Base-by-base conservation (phyloP, 2,329 filamentous ascomycete genomes). In the Aspergillus sp. region DNA sequence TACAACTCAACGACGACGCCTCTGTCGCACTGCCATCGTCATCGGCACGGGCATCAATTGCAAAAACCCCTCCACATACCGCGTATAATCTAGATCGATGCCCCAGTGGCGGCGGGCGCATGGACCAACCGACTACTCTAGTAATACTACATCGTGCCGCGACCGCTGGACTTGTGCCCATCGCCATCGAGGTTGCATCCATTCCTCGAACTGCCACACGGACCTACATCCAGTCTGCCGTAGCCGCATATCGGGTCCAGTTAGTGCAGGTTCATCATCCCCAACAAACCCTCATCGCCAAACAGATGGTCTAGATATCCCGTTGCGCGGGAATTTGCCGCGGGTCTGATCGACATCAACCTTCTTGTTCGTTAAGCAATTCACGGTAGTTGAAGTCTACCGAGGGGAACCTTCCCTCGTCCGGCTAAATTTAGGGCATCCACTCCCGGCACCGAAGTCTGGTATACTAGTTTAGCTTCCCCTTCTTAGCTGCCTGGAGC, bases 341-440 rank as follows among this genome's bases (percentile, higher is more conserved):
- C n/a, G 53, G n/a, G 38, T 12, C 39, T 43, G 52, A 55, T 55
- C 53, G 53, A 47, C 53, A 36, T 21, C 43, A 25, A 36, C 32
- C 32, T 36, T 36, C 12, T 28, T 12, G 39, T 47, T 36, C 39
- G 53, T 43, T 17, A 32, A 21, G 38, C 43, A 21, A 32, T 17
- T 39, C 53, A 55, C 25, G 53, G 53, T 47, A 30, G n/a, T 19
- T 32, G 23, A 30, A 50, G 47, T 28, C 47, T 32, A 36, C 32
- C 53, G 25, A 47, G 5, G n/a, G 8, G n/a, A 7, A 12, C 28
- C n/a, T 39, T 32, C 28, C 51, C 32, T 41, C 41, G 8, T 19
- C 48, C 47, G 41, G 48, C 21, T 41, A 36, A 28, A 53, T 47
- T 54, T 59, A 57, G 57, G 53, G 53, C 57, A 57, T 21, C 38